Base-by-base conservation (phyloP, 345 rosid species). In the Mallotus nudiflorus region DNA sequence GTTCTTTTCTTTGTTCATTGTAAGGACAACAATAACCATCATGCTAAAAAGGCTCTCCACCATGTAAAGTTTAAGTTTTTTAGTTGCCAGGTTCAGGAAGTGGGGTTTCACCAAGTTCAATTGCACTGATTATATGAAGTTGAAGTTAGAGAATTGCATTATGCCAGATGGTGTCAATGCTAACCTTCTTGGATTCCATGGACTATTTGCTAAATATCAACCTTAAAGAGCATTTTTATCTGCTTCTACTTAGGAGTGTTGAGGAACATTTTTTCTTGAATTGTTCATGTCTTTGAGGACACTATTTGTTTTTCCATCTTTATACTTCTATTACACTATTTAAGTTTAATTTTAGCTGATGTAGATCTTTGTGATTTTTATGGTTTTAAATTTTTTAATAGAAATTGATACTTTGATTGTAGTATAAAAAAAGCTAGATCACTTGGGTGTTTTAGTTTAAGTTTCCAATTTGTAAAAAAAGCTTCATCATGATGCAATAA, bases 1-100 rank as follows among this genome's bases (percentile, higher is more conserved):
- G 92, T 89, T 25, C 92, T 89, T 46, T 78, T 89, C 31, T 89
- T 92, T 68, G 95, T 89, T 53, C 83, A 92, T 1, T 89, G 95
- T 66, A 89, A 83, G 85, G 95, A 89, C 65, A 66, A 37, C 60
- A 88, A 89, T 68, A 82, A 89, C 54, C 84, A 73, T 63, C 86
- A 87, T 80, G 95, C 95, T 3, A 90, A 87, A 42, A 92, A 89
- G 76, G 95, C 95, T 52, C 95, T 87, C 12, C 88, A 92, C 56
- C 85, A 90, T 55, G 95, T 92, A 0, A 87, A 87, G 78, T 89
- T 89, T 73, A 89, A 87, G 84, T 89, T 87, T 70, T 90, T 89
- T 73, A 90, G 92, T 62, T 87, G 90, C 64, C 95, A 87, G 61
- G 87, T 87, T 78, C 87, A 85, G 91, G 84, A 89, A 87, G 67